Evolutionary conservation across 441 rosid genomes (phyloP), one percentile per base, ranked within the genome.

Genomic region (Metrosideros polymorpha): DNA sequence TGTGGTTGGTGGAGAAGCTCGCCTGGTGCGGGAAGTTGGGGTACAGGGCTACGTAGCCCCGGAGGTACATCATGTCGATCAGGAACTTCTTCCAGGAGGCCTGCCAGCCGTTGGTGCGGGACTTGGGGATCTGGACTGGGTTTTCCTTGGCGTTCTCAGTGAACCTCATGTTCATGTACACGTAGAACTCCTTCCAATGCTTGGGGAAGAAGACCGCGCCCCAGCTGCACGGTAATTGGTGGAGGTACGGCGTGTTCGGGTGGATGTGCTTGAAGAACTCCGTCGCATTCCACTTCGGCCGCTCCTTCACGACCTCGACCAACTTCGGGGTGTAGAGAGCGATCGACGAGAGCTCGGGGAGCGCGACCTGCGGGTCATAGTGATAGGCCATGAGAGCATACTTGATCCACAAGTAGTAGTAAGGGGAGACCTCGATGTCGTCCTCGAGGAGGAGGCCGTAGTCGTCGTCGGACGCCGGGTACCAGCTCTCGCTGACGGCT

Each of bases 401-500:
- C 85, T 97, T 97, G 89, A 97, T 92, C 99, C 99, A 97, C 10
- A 97, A 90, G 91, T 92, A 97, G 90, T 95, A 97, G 86, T 94
- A 95, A 32, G 99, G 99, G 56, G 99, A 97, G 84, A 96, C 99
- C 90, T 97, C 99, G 0, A 96, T 97, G 86, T 97, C 99, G 49
- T 97, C 99, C 88, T 97, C 99, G 4, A 97, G 96, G 0, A 97
- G 91, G 63, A 97, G 94, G 49, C 99, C 99, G 49, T 86, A 97
- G 86, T 97, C 99, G 85, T 96, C 96, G 71, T 97, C 99, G 5
- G 97, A 90, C 22, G 99, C 90, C 15, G 99, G 99, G 88, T 96
- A 97, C 99, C 99, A 97, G 85, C 99, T 97, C 89, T 97, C 99
- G n/a, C 99, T 97, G 25, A 97, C 99, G 12, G 99, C 99, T 84